A percentile compares a stretch with the other conserved stretches of the same genome.
phyloP scores from a whole-genome alignment of 2,329 filamentous ascomycete species.

The Ceratocystiopsis minuta region DNA sequence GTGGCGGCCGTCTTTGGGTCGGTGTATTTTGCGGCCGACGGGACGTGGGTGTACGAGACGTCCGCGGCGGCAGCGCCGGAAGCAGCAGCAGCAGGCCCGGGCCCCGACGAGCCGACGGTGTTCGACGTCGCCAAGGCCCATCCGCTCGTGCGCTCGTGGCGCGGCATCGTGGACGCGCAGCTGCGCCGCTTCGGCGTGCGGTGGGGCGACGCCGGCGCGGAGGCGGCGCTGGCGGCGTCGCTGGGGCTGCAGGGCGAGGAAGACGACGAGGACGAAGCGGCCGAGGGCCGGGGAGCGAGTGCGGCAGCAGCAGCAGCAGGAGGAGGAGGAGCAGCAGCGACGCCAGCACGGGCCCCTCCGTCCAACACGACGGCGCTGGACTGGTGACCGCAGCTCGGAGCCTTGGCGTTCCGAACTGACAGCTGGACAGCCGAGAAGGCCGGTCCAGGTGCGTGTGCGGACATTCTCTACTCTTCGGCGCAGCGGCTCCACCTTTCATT shows the following conservation, averaged over 20 bases:
- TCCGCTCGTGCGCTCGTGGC: constrained; percentile 49
- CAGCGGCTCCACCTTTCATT: no score
- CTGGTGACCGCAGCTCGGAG: no score
- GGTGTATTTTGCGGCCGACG: constrained; percentile 51
- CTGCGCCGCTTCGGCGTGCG: constrained; percentile 13
- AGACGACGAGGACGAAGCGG: neutral
- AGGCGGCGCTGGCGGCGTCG: constrained; percentile 2
- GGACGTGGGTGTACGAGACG: constrained; percentile 51
- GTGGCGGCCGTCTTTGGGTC: constrained; percentile 44
- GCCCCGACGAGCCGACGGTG: constrained; percentile 31
- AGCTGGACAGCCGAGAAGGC: no score
- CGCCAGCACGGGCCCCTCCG: neutral
- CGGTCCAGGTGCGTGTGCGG: no score
- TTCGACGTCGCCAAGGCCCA: constrained; percentile 47
- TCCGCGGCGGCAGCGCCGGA: constrained; percentile 1
- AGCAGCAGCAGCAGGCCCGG: constrained; percentile 7
- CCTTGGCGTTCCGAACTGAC: no score
- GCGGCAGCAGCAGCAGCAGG: neutral
- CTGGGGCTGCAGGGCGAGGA: constrained; percentile 6
- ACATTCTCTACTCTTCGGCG: no score
- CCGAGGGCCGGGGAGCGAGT: neutral
- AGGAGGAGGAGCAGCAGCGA: neutral
- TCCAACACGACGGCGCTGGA: constrained; percentile 1
- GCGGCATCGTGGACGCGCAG: constrained; percentile 22
- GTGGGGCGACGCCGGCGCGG: constrained; percentile 4